Base-by-base conservation (phyloP, 148 eudicot genomes). In the Silene uniflora region DNA sequence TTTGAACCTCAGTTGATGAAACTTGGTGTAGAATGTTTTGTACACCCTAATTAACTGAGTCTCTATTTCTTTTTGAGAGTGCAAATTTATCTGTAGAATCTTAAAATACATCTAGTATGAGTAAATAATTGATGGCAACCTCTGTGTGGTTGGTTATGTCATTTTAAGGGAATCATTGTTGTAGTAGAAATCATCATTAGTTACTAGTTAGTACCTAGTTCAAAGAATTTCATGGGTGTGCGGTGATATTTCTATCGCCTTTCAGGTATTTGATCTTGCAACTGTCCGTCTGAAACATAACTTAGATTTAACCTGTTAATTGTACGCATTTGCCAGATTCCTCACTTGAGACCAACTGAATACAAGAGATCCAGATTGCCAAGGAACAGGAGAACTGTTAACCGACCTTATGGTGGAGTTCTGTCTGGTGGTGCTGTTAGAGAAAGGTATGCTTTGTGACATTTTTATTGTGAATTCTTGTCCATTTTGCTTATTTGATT, bases 371-470 rank as follows among this genome's bases (percentile, higher is more conserved):
- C 92, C 21, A 83, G 96, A 76, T 79, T 91, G 77, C 72, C 96
- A 4, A 86, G 96, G 76, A 91, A 91, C 79, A 75, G 91, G 66
- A 89, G 96, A 79, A 90, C 95, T 35, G 92, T 90, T n/a, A 90
- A 88, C 86, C 95, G 92, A 77, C 84, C 95, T 44, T 90, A 91
- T 78, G 95, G 91, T 75, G 95, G 95, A n/a, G 95, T 90, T 60
- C 80, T 90, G 70, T 88, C 95, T 44, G 89, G 88, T 55, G 79
- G 90, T 77, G 95, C 95, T 80, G 92, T 90, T 24, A 84, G 95
- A 72, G 95, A 90, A 77, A 74, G 95, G 95, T 88, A 78, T 44
- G 54, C 13, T 11, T 61, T 13, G 0, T 67, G 23, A 29, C 67
- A 63, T 24, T 10, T 2, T 58, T 56, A 6, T 12, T 17, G 11